These are phyloP conservation scores for Ceratobasidium papillatum DNA, from an alignment of 1,284 basidiomycete species.

Conservation along the genomic window DNA sequence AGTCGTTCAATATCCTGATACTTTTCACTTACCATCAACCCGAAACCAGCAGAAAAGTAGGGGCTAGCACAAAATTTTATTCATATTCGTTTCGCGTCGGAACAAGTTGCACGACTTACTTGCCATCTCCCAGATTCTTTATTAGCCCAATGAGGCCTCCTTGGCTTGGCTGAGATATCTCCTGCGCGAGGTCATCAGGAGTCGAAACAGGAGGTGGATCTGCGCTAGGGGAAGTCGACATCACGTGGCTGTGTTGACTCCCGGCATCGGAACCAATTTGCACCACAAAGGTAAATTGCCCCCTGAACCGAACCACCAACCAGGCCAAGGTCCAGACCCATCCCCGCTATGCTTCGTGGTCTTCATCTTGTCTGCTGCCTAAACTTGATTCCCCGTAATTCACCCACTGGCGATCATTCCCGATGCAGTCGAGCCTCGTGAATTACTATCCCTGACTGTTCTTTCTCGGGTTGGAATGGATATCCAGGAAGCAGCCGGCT, in stretches of 20 bases:
- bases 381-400: not conserved
- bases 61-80: slow-evolving; percentile 63
- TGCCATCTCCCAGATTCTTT: slow-evolving; percentile 22
- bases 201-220: not conserved
- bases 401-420: not conserved
- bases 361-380: too few relatives aligned
- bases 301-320: not conserved
- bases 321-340: not conserved
- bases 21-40: slow-evolving; percentile 78
- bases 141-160: slow-evolving; percentile 5
- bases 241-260: slow-evolving; percentile 18
- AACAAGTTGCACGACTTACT: slow-evolving; percentile 8
- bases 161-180: not conserved
- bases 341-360: too few relatives aligned
- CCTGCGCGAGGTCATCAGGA: not conserved
- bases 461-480: too few relatives aligned
- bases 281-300: too few relatives aligned
- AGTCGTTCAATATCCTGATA: not conserved
- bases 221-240: slow-evolving; percentile 1
- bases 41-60: slow-evolving; percentile 95
- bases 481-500: not conserved
- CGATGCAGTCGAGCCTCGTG: too few relatives aligned
- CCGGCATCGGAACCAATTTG: not conserved
- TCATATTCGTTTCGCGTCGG: not conserved
- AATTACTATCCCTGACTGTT: too few relatives aligned